phyloP scores from a whole-genome alignment of 139 green algal species.

The Chlamydomonas eustigma region DNA sequence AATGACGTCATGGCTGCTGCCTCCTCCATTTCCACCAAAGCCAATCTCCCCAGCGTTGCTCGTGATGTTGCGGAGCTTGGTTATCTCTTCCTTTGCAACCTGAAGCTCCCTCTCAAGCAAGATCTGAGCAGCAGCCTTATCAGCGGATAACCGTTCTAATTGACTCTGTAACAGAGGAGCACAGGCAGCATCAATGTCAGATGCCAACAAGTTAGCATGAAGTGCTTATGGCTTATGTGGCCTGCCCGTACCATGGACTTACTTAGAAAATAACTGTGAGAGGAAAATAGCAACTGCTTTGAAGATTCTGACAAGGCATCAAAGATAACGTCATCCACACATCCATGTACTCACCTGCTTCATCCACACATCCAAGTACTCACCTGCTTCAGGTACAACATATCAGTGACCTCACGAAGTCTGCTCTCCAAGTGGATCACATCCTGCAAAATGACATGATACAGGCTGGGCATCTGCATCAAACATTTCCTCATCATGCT shows the following conservation, averaged over 20 bases:
- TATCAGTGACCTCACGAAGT: conserved; percentile 55
- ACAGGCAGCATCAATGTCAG: too few relatives aligned
- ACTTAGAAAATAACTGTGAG: too few relatives aligned
- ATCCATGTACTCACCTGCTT: too few relatives aligned
- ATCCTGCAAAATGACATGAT: conserved; percentile 19
- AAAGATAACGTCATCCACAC: too few relatives aligned
- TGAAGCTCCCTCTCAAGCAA: conserved; percentile 64
- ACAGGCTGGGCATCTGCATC: too few relatives aligned
- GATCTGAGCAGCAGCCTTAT: conserved; percentile 65
- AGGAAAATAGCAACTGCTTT: too few relatives aligned
- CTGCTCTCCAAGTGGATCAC: conserved; percentile 45
- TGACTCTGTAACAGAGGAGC: conserved; percentile 27
- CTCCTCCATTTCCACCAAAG: conserved; percentile 51
- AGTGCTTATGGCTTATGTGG: too few relatives aligned
- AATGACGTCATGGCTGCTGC: conserved; percentile 46
- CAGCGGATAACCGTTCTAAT: conserved; percentile 57
- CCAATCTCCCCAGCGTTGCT: background rate
- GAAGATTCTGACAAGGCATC: too few relatives aligned
- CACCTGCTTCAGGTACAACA: conserved; percentile 71
- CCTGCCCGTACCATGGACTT: too few relatives aligned
- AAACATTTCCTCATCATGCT: too few relatives aligned
- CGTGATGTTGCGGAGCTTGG: background rate
- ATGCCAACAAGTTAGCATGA: too few relatives aligned
- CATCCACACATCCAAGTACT: too few relatives aligned
- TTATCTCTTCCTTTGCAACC: conserved; percentile 23